Evolutionary conservation across 352 stramenopile species (phyloP), one percentile per base, ranked within the genome.

Genomic region (Thraustotheca clavata): DNA sequence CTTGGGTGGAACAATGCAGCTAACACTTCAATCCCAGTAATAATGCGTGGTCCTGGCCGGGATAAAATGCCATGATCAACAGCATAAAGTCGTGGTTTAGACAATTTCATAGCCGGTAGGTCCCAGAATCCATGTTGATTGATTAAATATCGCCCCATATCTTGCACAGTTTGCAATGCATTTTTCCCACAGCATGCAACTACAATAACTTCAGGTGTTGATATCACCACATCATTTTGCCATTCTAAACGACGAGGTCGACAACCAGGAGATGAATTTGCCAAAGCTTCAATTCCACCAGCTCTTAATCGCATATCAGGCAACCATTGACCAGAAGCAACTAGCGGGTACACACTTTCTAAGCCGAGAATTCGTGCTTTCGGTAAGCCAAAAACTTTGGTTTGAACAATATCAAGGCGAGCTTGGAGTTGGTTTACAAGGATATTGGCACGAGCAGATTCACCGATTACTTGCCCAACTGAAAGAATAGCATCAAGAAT

Each of bases 301-400:
- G 62, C 62, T 1, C 49, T 38, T 4, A 16, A 2, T n/a, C 61
- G 57, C 52, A 69, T 66, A 29, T 69, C 62, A 3, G 62, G 62
- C 49, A 69, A 31, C 62, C 62, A 69, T 34, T 52, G 24, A 7
- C 62, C 62, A 8, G 52, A 62, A 9, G 55, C 61, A 12, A 62
- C 57, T 6, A 69, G 62, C 12, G 62, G 62, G 31, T 59, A 62
- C 35, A 65, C 52, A 40, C 62, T 65, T 27, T 69, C 62, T 8
- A 69, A 40, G 2, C 52, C 57, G 12, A 69, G 9, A 2, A 69
- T 43, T 11, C 62, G 29, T 4, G 54, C 35, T 4, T 31, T 20
- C 6, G 11, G 9, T 18, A 29, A 12, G 29, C 5, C 20, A 14
- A 1, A 24, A 2, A 65, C 39, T 1, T 27, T 2, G 12, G 38